phyloP scores from a whole-genome alignment of 129 eudicot species.

The Flaveria robusta region DNA sequence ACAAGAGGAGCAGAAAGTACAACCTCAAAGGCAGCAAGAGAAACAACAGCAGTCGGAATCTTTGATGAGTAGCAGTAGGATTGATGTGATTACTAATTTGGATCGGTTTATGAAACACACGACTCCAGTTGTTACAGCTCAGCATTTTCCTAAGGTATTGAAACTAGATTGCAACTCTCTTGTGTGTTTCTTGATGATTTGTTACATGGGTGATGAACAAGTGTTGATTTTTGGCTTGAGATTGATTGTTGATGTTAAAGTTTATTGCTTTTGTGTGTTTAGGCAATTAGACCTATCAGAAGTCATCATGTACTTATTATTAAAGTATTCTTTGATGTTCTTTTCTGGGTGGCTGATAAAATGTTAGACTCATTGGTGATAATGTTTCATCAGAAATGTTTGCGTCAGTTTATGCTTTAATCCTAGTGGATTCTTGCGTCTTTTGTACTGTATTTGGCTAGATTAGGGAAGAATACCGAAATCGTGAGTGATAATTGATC shows the following conservation, averaged over 20 bases:
- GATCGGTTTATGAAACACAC: slow-evolving; percentile 92
- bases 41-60: slow-evolving; percentile 33
- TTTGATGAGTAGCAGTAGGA: slow-evolving; percentile 17
- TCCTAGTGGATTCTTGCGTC: background rate
- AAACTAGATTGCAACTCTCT: background rate
- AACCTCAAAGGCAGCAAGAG: slow-evolving; percentile 35
- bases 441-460: no score
- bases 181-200: no score
- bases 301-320: slow-evolving; percentile 15
- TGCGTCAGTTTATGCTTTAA: background rate
- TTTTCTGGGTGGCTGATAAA: slow-evolving; percentile 8
- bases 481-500: slow-evolving; percentile 11
- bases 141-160: slow-evolving; percentile 68
- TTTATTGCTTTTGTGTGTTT: slow-evolving; percentile 15
- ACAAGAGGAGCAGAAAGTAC: slow-evolving; percentile 43
- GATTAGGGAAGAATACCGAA: slow-evolving; percentile 5
- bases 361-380: background rate
- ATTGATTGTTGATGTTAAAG: slow-evolving; percentile 5
- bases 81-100: slow-evolving; percentile 52
- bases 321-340: slow-evolving; percentile 1
- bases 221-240: background rate
- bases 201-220: no score
- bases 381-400: background rate
- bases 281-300: background rate
- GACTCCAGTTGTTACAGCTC: slow-evolving; percentile 76